These are phyloP conservation scores for Lepidium didymum DNA, from an alignment of 345 rosid genomes.

Conservation along the genomic window DNA sequence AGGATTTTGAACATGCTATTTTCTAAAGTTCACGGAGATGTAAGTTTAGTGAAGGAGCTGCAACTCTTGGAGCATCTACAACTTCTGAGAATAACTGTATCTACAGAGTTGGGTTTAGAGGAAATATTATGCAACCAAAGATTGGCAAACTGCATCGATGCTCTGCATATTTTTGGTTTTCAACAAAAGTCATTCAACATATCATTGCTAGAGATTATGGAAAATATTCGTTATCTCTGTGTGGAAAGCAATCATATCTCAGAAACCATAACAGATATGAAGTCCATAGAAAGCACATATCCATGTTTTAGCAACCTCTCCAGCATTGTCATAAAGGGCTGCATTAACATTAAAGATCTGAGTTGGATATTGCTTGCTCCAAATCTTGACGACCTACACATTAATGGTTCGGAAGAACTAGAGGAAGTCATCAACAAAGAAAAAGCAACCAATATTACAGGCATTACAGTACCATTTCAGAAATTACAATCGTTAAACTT, in stretches of 20 bases:
- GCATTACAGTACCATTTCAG: no score
- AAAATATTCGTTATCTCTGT: background rate
- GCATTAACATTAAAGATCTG: no score
- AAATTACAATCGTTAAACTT: no score
- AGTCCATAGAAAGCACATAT: no score
- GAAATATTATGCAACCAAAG: background rate
- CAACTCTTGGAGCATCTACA: background rate
- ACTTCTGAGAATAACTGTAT: background rate
- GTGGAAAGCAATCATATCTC: background rate
- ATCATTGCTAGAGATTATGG: background rate
- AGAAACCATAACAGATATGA: background rate
- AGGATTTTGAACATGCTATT: accelerated
- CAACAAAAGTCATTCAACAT: background rate
- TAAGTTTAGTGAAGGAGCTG: background rate
- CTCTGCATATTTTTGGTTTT: accelerated
- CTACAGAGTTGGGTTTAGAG: background rate
- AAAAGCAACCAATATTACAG: no score
- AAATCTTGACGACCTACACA: no score
- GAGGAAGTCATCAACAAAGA: no score
- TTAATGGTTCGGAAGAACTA: no score
- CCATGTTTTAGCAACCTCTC: no score
- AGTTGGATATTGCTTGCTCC: no score
- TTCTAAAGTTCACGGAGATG: background rate
- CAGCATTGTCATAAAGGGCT: no score
- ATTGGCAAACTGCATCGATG: background rate